Base-by-base conservation (phyloP, 192 early-diverging fungal genomes). In the Geranomyces variabilis region DNA sequence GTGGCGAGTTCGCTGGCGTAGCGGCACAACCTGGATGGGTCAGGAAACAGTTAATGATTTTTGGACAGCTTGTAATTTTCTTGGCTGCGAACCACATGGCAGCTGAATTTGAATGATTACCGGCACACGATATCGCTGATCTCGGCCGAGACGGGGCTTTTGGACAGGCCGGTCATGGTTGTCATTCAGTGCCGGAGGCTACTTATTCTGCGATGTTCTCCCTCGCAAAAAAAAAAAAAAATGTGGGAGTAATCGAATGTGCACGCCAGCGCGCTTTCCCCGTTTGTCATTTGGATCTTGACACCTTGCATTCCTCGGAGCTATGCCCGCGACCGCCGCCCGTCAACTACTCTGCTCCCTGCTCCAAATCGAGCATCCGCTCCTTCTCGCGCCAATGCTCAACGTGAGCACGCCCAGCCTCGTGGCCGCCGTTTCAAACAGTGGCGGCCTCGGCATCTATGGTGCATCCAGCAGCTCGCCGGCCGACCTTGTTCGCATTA, bases 101-200 rank as follows among this genome's bases (percentile, higher is more conserved):
- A n/a, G n/a, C 17, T 31, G 58, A 5, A 34, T 34, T 29, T 2
- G 31, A 17, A 19, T 9, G 8, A 28, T 5, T 60, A 60, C 58
- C 58, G 58, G 58, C 58, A 60, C 2, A 60, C 58, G 29, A 60
- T 34, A 8, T 60, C 58, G 28, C 58, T 33, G 17, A 60, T 60
- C 58, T 60, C 51, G 17, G 51, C 17, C 15, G 51, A 24, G 51
- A 53, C 17, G 3, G 36, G 36, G 10, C 10, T 41, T 41, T 10
- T 41, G 36, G 36, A 41, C 3, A 10, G 5, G 36, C 36, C 36
- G 3, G 36, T 10, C 36, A 41, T 41, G 36, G 10, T 3, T 41
- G 36, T n/a, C 36, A 41, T 7, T 7, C 3, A 41, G 10, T 41
- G 36, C 36, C 36, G n/a, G n/a, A n/a, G n/a, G n/a, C n/a, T n/a